Evolutionary conservation across 345 rosid genomes (phyloP).

Genomic region (Acer yangbiense): DNA sequence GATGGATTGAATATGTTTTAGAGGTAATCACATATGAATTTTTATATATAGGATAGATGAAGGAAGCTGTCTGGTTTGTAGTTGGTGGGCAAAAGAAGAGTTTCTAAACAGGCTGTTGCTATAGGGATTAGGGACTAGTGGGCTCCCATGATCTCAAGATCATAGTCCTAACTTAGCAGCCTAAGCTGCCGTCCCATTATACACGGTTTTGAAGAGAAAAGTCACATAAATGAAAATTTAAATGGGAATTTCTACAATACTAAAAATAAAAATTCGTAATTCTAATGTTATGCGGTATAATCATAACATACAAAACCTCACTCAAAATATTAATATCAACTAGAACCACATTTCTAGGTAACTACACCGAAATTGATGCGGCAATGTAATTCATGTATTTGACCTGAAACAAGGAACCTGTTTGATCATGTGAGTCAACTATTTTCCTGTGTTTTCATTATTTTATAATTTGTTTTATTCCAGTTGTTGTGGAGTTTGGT

Average conservation of each 20-base stretch:
- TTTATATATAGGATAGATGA: background rate
- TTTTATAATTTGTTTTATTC: background rate
- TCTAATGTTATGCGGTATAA: too few species aligned
- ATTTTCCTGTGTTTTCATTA: background rate
- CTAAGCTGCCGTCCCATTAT: constrained; percentile 10
- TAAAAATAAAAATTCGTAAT: too few species aligned
- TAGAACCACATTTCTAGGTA: too few species aligned
- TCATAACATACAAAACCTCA: too few species aligned
- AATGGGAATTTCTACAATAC: too few species aligned
- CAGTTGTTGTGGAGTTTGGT: constrained; percentile 2
- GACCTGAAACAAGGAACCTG: background rate
- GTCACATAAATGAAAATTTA: background rate
- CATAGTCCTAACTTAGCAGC: background rate
- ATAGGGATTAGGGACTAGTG: constrained; percentile 3
- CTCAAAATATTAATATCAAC: too few species aligned
- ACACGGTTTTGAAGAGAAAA: background rate
- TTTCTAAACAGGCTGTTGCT: constrained; percentile 12
- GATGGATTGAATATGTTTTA: background rate
- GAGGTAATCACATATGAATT: background rate
- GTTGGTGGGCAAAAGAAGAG: background rate
- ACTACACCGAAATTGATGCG: too few species aligned
- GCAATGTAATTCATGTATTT: background rate
- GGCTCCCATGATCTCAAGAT: background rate
- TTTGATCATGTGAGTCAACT: background rate
- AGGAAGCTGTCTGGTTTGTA: background rate